A percentile compares a stretch with the other conserved stretches of the same genome.
Conservation (phyloP, 2,329 filamentous ascomycete genomes). For the Akanthomyces dipterigenus region DNA sequence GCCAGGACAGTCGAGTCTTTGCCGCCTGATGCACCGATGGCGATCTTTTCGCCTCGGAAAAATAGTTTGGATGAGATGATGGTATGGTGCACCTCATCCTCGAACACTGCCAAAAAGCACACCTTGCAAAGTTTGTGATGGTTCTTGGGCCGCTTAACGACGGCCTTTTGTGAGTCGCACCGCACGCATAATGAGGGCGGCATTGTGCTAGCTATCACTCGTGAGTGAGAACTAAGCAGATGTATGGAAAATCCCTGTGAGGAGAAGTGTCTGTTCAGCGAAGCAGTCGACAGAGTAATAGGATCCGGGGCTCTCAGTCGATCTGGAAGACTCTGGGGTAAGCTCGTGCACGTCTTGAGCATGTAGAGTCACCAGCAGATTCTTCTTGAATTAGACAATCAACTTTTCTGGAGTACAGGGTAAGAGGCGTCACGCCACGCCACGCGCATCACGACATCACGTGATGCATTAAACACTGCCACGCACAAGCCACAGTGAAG, state of each 20-base stretch:
- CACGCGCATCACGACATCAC: conserved; percentile 4
- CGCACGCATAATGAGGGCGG: conserved; percentile 67
- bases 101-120: conserved; percentile 84
- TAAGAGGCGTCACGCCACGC: neutral
- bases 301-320: too few relatives aligned
- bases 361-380: neutral
- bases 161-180: conserved; percentile 70
- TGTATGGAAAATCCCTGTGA: neutral
- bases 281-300: neutral
- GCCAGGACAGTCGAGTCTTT: conserved; percentile 97
- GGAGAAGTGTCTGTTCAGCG: neutral
- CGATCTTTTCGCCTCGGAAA: conserved; percentile 72
- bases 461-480: conserved; percentile 6
- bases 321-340: neutral
- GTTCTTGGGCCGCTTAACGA: conserved; percentile 92
- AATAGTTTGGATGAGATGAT: conserved; percentile 80
- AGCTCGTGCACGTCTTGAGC: neutral
- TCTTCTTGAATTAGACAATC: neutral
- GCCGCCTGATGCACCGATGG: conserved; percentile 92
- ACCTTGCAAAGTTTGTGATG: conserved; percentile 84
- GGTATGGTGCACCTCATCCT: conserved; percentile 89
- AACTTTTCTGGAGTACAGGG: conserved; percentile 5
- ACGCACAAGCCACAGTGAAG: conserved; percentile 13
- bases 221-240: too few relatives aligned
- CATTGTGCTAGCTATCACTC: conserved; percentile 50